Percentiles rank a stretch among this genome's conserved stretches.
phyloP scores from a whole-genome alignment of 352 stramenopile genomes.

The Pseudoperonospora humuli region DNA sequence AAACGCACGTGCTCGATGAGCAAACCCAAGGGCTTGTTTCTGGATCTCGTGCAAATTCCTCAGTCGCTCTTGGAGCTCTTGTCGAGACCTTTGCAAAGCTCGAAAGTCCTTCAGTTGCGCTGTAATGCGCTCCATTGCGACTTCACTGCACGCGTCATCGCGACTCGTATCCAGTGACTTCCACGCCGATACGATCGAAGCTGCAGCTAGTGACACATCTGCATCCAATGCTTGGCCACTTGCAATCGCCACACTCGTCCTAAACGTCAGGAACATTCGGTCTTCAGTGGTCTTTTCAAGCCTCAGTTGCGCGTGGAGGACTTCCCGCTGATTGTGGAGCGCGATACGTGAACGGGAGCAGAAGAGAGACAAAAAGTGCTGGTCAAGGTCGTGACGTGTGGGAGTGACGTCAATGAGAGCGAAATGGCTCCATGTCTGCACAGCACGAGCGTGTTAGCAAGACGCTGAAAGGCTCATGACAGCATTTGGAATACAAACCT shows the following conservation, averaged over 20 bases:
- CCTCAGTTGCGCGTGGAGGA: constrained; percentile 8
- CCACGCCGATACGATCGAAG: constrained; percentile 20
- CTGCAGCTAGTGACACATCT: constrained; percentile 1
- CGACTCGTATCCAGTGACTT: constrained; percentile 11
- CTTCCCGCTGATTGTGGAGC: constrained; percentile 15
- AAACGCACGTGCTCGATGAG: constrained; percentile 16
- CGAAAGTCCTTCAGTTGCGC: constrained; percentile 23
- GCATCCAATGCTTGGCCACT: constrained; percentile 11
- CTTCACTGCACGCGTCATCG: constrained; percentile 15
- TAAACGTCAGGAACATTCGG: constrained; percentile 9
- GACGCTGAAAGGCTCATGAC: too few relatives aligned
- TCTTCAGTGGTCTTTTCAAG: constrained; percentile 14
- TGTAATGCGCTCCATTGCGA: constrained; percentile 28
- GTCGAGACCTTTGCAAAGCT: constrained; percentile 7
- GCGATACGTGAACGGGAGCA: constrained; percentile 2
- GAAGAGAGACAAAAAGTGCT: constrained; percentile 29
- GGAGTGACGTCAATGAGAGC: constrained; percentile 37
- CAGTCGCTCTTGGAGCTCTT: constrained; percentile 13
- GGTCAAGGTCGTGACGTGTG: constrained; percentile 26
- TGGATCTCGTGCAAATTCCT: constrained; percentile 2
- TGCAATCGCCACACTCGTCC: constrained; percentile 12
- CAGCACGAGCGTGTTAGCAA: too few relatives aligned
- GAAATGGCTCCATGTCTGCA: constrained; percentile 46
- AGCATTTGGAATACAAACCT: constrained; percentile 23
- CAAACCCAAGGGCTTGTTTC: constrained; percentile 13